A percentile compares a stretch with the other conserved stretches of the same genome.
phyloP scores from a whole-genome alignment of 495 filamentous ascomycete species.

The Xylaria curta region DNA sequence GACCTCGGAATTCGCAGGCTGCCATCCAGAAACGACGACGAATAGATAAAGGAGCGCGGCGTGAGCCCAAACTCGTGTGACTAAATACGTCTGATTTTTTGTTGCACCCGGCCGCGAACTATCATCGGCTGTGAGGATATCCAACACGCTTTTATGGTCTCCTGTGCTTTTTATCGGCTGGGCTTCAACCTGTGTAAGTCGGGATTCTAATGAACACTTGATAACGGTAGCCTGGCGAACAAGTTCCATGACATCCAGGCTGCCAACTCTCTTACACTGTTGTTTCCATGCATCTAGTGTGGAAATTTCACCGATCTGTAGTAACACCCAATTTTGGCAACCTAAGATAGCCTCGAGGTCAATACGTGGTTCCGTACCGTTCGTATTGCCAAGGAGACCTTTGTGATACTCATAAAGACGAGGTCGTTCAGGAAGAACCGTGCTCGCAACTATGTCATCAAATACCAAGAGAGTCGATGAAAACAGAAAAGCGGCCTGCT shows the following conservation, averaged over 20 bases:
- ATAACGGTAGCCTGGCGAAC: slow-evolving; percentile 50
- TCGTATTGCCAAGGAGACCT: slow-evolving; percentile 36
- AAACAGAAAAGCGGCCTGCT: slow-evolving; percentile 61
- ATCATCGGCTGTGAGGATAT: slow-evolving; percentile 14
- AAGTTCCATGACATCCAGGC: slow-evolving; percentile 54
- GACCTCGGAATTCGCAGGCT: slow-evolving; percentile 51
- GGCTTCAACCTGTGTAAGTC: slow-evolving; percentile 39
- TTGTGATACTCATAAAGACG: slow-evolving; percentile 49
- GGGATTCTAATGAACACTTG: slow-evolving; percentile 41
- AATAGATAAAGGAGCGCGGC: slow-evolving; percentile 56
- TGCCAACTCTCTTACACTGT: slow-evolving; percentile 45
- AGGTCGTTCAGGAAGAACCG: slow-evolving; percentile 48
- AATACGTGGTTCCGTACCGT: slow-evolving; percentile 36
- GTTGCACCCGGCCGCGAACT: slow-evolving; percentile 3
- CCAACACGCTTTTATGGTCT: slow-evolving; percentile 1
- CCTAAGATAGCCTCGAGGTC: slow-evolving; percentile 51
- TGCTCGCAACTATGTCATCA: slow-evolving; percentile 59
- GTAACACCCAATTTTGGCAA: slow-evolving; percentile 55
- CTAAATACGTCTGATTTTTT: slow-evolving; percentile 18
- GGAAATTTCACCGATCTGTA: slow-evolving; percentile 54
- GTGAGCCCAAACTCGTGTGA: slow-evolving; percentile 54
- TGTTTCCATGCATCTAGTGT: slow-evolving; percentile 60
- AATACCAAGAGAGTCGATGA: slow-evolving; percentile 56
- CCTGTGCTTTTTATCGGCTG: not conserved
- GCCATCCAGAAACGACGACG: slow-evolving; percentile 61